A percentile compares a stretch with the other conserved stretches of the same genome.
phyloP scores from a whole-genome alignment of 805 yeast species.

The Kockiozyma suomiensis region DNA sequence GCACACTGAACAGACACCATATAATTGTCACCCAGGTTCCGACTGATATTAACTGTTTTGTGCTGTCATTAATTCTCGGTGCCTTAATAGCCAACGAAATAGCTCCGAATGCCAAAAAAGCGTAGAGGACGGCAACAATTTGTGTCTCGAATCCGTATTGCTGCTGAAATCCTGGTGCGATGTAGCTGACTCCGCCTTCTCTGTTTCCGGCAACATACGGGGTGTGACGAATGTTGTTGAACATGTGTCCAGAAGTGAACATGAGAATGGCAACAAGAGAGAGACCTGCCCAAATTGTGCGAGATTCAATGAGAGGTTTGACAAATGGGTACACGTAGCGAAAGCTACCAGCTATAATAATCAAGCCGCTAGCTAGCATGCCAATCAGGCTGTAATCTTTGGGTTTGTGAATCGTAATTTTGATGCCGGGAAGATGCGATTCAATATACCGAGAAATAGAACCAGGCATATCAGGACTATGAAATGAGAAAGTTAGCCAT shows the following conservation, averaged over 20 bases:
- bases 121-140: slow-evolving; percentile 66
- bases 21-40: slow-evolving; percentile 49
- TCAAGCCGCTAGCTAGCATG: slow-evolving; percentile 20
- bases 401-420: slow-evolving; percentile 41
- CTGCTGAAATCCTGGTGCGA: slow-evolving; percentile 66
- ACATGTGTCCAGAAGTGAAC: slow-evolving; percentile 91
- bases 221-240: slow-evolving; percentile 76
- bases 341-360: neutral
- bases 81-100: slow-evolving; percentile 61
- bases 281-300: slow-evolving; percentile 63
- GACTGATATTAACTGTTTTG: slow-evolving; percentile 55
- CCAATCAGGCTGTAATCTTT: slow-evolving; percentile 38
- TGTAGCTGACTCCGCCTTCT: slow-evolving; percentile 52
- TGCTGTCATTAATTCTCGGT: slow-evolving; percentile 52
- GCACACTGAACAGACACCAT: slow-evolving; percentile 61
- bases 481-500: neutral
- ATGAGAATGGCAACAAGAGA: slow-evolving; percentile 66
- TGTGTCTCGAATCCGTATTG: slow-evolving; percentile 92
- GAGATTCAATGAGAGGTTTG: slow-evolving; percentile 27
- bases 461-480: slow-evolving; percentile 22
- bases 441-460: slow-evolving; percentile 23
- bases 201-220: slow-evolving; percentile 53
- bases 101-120: slow-evolving; percentile 61
- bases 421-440: slow-evolving; percentile 12
- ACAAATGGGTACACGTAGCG: slow-evolving; percentile 25